Percentiles rank a stretch among this genome's conserved stretches.
Evolutionary conservation across 2,329 filamentous ascomycete species (phyloP).

Genomic region (Neonectria faginata): DNA sequence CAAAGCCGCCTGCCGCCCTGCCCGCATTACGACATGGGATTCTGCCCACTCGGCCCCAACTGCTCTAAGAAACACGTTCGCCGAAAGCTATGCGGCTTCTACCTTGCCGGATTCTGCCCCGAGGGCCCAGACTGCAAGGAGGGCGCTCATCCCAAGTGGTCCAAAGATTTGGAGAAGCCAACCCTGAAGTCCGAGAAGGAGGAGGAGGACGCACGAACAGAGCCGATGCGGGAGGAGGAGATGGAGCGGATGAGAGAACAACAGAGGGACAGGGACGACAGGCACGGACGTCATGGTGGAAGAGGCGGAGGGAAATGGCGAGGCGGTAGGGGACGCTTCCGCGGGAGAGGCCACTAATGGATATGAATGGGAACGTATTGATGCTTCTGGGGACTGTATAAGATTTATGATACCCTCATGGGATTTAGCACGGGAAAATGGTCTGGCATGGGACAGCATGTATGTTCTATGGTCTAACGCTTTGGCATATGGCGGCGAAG

Average conservation of each 20-base stretch:
- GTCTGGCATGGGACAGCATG: slow-evolving; percentile 15
- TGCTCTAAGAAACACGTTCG: slow-evolving; percentile 93
- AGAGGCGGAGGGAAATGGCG: slow-evolving; percentile 55
- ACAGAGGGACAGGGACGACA: slow-evolving; percentile 50
- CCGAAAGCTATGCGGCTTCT: slow-evolving; percentile 83
- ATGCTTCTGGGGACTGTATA: slow-evolving; percentile 10
- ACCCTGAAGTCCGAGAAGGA: slow-evolving; percentile 75
- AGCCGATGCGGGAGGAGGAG: slow-evolving; percentile 51
- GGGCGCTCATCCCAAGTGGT: slow-evolving; percentile 87
- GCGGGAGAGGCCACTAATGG: slow-evolving; percentile 48
- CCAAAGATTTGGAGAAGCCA: slow-evolving; percentile 79
- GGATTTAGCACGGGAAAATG: slow-evolving; percentile 14
- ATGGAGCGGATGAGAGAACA: slow-evolving; percentile 52
- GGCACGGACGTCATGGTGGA: slow-evolving; percentile 49
- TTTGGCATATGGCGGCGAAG: background rate
- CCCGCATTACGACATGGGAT: slow-evolving; percentile 93
- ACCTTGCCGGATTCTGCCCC: slow-evolving; percentile 94
- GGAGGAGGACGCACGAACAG: slow-evolving; percentile 57
- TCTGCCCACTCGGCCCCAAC: slow-evolving; percentile 88
- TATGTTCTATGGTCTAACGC: slow-evolving; percentile 1
- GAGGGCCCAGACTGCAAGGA: slow-evolving; percentile 80
- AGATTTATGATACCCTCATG: slow-evolving; percentile 27
- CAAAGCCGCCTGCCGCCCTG: slow-evolving; percentile 83
- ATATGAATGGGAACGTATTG: slow-evolving; percentile 6
- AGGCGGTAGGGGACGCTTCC: slow-evolving; percentile 50